Percentiles rank a stretch among this genome's conserved stretches.
Evolutionary conservation across 768 basidiomycete genomes (phyloP).

Genomic region (Mycena indigotica): DNA sequence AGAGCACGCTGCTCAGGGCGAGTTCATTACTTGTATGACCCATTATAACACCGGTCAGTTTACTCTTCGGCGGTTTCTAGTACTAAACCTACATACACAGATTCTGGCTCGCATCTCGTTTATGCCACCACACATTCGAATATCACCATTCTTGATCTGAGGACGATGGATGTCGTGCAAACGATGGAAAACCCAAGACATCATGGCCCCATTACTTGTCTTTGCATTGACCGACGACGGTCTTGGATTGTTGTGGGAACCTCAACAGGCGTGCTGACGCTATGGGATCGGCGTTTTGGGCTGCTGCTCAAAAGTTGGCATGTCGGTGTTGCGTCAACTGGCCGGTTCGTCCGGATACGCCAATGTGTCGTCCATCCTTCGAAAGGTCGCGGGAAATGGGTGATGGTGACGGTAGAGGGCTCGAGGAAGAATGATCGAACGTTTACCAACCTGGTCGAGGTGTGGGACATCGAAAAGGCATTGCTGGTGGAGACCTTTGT

Average conservation of each 20-base stretch:
- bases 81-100: conserved; percentile 30
- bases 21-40: conserved; percentile 81
- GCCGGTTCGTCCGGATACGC: conserved; percentile 61
- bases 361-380: conserved; percentile 83
- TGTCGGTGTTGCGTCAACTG: conserved; percentile 57
- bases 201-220: conserved; percentile 80
- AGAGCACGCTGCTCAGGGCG: conserved; percentile 56
- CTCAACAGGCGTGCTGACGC: conserved; percentile 75
- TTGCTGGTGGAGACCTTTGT: conserved; percentile 79
- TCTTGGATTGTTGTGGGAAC: conserved; percentile 92
- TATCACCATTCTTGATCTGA: conserved; percentile 78
- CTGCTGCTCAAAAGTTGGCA: conserved; percentile 87
- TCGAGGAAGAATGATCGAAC: conserved; percentile 38
- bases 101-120: conserved; percentile 78
- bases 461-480: conserved; percentile 90
- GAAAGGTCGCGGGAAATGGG: conserved; percentile 86
- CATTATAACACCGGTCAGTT: conserved; percentile 78
- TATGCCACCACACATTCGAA: conserved; percentile 82
- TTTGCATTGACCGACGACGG: conserved; percentile 82
- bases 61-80: not conserved
- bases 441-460: conserved; percentile 67
- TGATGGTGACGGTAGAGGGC: conserved; percentile 79
- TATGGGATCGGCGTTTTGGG: conserved; percentile 97
- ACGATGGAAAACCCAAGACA: conserved; percentile 84
- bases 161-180: conserved; percentile 77